phyloP scores from a whole-genome alignment of 345 rosid species.

The Ailanthus altissimus region DNA sequence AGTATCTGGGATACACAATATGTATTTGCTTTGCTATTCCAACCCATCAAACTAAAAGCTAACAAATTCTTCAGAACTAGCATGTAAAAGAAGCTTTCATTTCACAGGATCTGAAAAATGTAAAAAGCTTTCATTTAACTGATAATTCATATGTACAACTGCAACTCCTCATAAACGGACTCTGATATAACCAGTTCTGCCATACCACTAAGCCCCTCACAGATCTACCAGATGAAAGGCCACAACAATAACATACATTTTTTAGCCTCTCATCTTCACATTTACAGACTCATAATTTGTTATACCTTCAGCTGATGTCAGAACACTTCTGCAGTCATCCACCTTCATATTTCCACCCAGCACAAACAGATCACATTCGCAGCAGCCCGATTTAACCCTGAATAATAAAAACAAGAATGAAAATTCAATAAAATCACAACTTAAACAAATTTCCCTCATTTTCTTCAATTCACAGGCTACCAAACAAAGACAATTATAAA shows the following conservation, averaged over 20 bases:
- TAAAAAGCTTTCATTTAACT: slow-evolving; percentile 7
- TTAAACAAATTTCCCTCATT: not conserved
- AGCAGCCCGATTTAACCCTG: slow-evolving; percentile 10
- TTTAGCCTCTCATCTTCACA: slow-evolving; percentile 17
- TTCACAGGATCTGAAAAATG: not conserved
- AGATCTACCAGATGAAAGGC: not conserved
- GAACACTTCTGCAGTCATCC: slow-evolving; percentile 3
- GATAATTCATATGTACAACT: slow-evolving; percentile 16
- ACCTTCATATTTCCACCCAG: not conserved
- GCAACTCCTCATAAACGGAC: slow-evolving; percentile 1
- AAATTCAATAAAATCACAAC: not conserved
- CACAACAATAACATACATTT: slow-evolving; percentile 1
- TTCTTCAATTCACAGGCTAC: not conserved
- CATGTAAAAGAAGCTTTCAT: not conserved
- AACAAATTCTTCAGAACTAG: not conserved
- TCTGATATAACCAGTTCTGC: slow-evolving; percentile 2
- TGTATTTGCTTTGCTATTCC: not conserved
- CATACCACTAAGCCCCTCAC: not conserved
- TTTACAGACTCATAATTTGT: slow-evolving; percentile 9
- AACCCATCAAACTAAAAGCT: not conserved
- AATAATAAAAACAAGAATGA: not conserved
- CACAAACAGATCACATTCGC: not conserved
- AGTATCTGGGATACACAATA: not conserved
- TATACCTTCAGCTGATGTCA: slow-evolving; percentile 11
- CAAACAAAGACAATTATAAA: not conserved